phyloP scores from a whole-genome alignment of 768 basidiomycete species.

The Mrakia hoshinonis region DNA sequence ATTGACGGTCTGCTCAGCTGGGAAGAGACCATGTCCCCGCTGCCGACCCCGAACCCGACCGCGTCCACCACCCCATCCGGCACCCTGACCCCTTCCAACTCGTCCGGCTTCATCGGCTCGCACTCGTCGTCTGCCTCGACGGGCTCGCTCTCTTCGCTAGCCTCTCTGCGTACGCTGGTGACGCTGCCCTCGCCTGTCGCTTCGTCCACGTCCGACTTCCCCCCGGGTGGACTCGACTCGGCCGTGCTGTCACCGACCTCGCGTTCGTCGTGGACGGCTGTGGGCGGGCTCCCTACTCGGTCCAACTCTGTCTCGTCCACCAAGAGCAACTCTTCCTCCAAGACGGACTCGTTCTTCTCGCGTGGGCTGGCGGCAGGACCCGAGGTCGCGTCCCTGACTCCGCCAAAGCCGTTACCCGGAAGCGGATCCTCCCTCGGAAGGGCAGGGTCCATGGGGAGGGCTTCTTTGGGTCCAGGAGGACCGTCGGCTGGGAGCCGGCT shows the following conservation, averaged over 20 bases:
- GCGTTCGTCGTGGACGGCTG: not conserved
- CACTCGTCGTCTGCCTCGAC: no score
- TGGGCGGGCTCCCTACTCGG: not conserved
- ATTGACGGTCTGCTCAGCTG: not conserved
- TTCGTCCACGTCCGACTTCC: not conserved
- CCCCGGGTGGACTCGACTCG: not conserved
- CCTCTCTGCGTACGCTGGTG: constrained; percentile 2
- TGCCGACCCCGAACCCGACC: not conserved
- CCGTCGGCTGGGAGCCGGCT: not conserved
- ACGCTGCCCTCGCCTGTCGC: constrained; percentile 11
- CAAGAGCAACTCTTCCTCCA: constrained; percentile 3
- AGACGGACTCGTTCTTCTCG: constrained; percentile 27
- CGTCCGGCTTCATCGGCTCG: not conserved
- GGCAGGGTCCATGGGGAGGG: constrained; percentile 17
- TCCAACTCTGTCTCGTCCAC: constrained; percentile 14
- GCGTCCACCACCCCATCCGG: not conserved
- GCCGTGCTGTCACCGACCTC: not conserved
- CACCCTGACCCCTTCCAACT: no score
- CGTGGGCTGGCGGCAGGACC: not conserved
- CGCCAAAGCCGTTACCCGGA: constrained; percentile 15
- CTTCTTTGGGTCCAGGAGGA: not conserved
- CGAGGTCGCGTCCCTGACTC: not conserved
- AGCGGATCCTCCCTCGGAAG: not conserved
- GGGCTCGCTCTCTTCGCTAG: not conserved
- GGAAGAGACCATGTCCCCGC: not conserved